Conservation (phyloP, 1,284 basidiomycete species). For the Malassezia nana region DNA sequence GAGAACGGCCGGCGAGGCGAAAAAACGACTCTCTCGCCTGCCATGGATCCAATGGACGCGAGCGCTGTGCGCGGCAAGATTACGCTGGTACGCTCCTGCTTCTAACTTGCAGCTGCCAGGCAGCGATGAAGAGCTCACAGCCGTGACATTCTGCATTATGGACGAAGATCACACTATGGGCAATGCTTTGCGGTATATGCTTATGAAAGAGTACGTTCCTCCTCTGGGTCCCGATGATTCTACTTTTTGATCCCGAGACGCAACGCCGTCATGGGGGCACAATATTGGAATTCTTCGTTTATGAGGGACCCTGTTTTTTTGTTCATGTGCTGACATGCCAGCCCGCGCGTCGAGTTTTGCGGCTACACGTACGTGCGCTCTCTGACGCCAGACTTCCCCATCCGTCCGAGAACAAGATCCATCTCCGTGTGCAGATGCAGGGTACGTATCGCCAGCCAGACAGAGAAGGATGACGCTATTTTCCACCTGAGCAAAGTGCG, state of each 20-base stretch:
- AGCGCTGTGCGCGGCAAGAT: conserved; percentile 16
- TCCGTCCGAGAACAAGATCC: conserved; percentile 90
- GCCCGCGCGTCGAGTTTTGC: conserved; percentile 97
- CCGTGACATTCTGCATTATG: conserved; percentile 81
- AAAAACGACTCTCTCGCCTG: not conserved
- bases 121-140: conserved; percentile 68
- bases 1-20: not conserved
- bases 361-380: conserved; percentile 68
- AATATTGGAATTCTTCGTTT: conserved; percentile 49
- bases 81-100: conserved; percentile 1
- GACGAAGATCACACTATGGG: conserved; percentile 94
- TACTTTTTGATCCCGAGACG: conserved; percentile 16
- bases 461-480: conserved; percentile 11
- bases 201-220: conserved; percentile 86
- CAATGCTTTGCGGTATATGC: conserved; percentile 88
- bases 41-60: conserved; percentile 17
- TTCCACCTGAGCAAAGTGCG: conserved; percentile 4
- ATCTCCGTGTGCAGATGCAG: conserved; percentile 95
- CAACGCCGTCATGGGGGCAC: conserved; percentile 29
- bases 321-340: conserved; percentile 46
- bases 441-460: conserved; percentile 57
- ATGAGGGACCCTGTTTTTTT: conserved; percentile 27
- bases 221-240: conserved; percentile 6
- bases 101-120: conserved; percentile 53
- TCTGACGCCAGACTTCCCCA: conserved; percentile 65